Evolutionary conservation across 331 rosid species (phyloP).

Genomic region (Malus hybrid): DNA sequence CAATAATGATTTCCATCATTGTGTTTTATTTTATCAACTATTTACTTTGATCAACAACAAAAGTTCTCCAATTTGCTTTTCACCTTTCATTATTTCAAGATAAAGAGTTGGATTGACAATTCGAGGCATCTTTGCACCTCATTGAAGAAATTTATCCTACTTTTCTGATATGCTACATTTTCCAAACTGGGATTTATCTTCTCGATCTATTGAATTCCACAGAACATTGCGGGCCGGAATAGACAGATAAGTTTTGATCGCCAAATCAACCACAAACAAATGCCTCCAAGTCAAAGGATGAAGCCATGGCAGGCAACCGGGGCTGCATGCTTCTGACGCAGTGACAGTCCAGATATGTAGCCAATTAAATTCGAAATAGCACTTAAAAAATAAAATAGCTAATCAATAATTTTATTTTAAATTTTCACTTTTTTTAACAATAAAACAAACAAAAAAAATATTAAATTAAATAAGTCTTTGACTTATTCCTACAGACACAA

Average conservation of each 20-base stretch:
- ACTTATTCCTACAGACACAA: no score
- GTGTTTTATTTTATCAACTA: not conserved
- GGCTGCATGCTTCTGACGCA: not conserved
- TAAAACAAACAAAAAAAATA: no score
- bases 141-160: not conserved
- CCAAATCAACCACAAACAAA: not conserved
- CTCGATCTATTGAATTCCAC: not conserved
- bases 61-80: not conserved
- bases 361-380: no score
- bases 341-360: not conserved
- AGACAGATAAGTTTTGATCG: not conserved
- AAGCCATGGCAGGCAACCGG: not conserved
- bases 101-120: constrained; percentile 3
- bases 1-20: constrained; percentile 7
- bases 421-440: no score
- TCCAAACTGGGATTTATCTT: not conserved
- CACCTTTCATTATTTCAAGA: not conserved
- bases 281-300: not conserved
- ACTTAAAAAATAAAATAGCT: no score
- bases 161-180: not conserved
- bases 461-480: no score
- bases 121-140: not conserved
- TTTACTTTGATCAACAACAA: not conserved
- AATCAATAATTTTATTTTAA: no score
- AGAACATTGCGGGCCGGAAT: not conserved